Base-by-base conservation (phyloP, 2,329 filamentous ascomycete genomes). In the Neofusicoccum sp. region DNA sequence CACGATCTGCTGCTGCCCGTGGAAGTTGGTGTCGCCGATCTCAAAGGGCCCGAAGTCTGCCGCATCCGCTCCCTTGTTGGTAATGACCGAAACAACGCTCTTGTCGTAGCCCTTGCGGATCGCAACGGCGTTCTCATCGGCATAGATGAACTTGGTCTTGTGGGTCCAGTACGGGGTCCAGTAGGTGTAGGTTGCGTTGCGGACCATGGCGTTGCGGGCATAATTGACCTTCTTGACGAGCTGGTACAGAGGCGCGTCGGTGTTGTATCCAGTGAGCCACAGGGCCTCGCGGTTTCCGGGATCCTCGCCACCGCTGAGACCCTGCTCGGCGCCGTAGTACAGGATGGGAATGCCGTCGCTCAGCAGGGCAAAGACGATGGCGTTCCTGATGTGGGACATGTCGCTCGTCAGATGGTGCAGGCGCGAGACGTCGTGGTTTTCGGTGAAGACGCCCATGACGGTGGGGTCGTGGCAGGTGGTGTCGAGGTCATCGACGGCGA, bases 281-380 rank as follows among this genome's bases (percentile, higher is more conserved):
- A 76, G 64, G 48, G 74, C 75, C 58, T 77, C 75, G n/a, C 75
- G 70, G 61, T 76, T 76, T 2, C 69, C 71, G 1, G 74, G 75
- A 48, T 77, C 74, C 43, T 68, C 66, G 8, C 72, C 73, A 30
- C 73, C 74, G 6, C 65, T 64, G 53, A 75, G 76, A 6, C 65
- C 69, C 60, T 76, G 74, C 51, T 76, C 75, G 2, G 72, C 73
- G 3, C 75, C 75, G 41, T 74, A 73, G 63, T 77, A 76, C 6
- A 77, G 45, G 44, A 77, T 75, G 0, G 75, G 75, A 8, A 77
- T 76, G 48, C 74, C 75, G 6, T 72, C 66, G 31, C 71, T 67
- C 2, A 76, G 67, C 6, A 76, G 68, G 1, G 73, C 72, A 60
- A 68, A 76, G 1, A 73, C 73, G 1, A 77, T 64, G 4, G 72